Conservation (phyloP, 805 yeast genomes). For the Lipomyces spencermartinsiae region DNA sequence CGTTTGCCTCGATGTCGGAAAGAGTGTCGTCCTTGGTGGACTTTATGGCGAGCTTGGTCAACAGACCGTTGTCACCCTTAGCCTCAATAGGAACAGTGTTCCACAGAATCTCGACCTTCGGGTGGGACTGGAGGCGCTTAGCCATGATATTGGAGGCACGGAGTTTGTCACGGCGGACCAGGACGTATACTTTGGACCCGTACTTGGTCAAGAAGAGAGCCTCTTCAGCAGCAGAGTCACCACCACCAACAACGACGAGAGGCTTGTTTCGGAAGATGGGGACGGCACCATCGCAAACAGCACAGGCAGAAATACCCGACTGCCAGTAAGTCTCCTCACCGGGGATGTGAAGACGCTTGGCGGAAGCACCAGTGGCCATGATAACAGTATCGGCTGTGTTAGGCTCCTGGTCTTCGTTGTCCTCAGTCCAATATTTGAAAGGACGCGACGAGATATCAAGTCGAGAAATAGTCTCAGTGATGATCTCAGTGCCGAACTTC, state of each 20-base stretch:
- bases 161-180: slow-evolving; percentile 91
- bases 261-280: slow-evolving; percentile 99
- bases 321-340: slow-evolving; percentile 99
- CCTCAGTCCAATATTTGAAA: slow-evolving; percentile 96
- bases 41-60: slow-evolving; percentile 67
- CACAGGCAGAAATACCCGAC: slow-evolving; percentile 98
- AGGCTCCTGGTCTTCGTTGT: slow-evolving; percentile 89
- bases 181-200: slow-evolving; percentile 91
- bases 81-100: slow-evolving; percentile 87
- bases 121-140: slow-evolving; percentile 82
- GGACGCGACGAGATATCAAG: slow-evolving; percentile 88
- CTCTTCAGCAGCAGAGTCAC: slow-evolving; percentile 99
- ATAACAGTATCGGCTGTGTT: slow-evolving; percentile 90
- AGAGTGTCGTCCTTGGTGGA: slow-evolving; percentile 75
- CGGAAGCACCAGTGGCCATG: slow-evolving; percentile 97
- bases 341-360: slow-evolving; percentile 89
- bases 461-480: slow-evolving; percentile 94
- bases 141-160: slow-evolving; percentile 98
- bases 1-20: slow-evolving; percentile 76
- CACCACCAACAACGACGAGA: slow-evolving; percentile 97
- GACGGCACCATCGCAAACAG: slow-evolving; percentile 99
- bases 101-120: slow-evolving; percentile 89
- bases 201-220: slow-evolving; percentile 96
- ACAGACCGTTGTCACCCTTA: slow-evolving; percentile 89
- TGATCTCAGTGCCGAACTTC: slow-evolving; percentile 89